Evolutionary conservation across 2,329 filamentous ascomycete genomes (phyloP).

Genomic region (Anisogramma anomala): DNA sequence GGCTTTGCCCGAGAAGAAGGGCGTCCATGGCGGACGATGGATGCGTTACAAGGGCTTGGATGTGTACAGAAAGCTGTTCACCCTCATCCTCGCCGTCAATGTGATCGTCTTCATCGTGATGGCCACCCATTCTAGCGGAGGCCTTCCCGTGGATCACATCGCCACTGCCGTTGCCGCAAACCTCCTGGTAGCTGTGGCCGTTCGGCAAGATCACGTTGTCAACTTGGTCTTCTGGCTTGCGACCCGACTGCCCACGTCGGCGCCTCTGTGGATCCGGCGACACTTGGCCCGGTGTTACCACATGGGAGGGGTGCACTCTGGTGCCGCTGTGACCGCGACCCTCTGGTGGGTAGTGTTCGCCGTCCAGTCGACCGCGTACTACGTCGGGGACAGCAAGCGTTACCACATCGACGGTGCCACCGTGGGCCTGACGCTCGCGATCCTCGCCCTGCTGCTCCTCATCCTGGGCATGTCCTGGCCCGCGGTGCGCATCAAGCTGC

Average conservation of each 20-base stretch:
- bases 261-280: constrained; percentile 36
- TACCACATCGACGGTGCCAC: constrained; percentile 21
- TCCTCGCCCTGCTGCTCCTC: constrained; percentile 46
- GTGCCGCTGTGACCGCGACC: constrained; percentile 36
- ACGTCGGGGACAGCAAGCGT: constrained; percentile 14
- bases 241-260: constrained; percentile 26
- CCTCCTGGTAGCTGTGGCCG: constrained; percentile 36
- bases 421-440: constrained; percentile 38
- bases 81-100: constrained; percentile 39
- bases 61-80: constrained; percentile 46
- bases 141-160: constrained; percentile 18
- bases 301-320: constrained; percentile 40
- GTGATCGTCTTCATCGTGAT: constrained; percentile 34
- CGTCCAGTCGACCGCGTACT: constrained; percentile 26
- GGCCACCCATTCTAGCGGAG: constrained; percentile 20
- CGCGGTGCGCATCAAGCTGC: constrained; percentile 46
- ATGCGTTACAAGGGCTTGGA: constrained; percentile 36
- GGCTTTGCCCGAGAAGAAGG: constrained; percentile 29
- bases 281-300: constrained; percentile 40
- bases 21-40: constrained; percentile 27
- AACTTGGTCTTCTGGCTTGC: constrained; percentile 25
- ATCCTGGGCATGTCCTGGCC: constrained; percentile 57
- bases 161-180: constrained; percentile 28
- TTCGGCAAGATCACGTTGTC: constrained; percentile 42
- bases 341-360: constrained; percentile 38